These are phyloP conservation scores for Trypanosoma theileri DNA, from an alignment of 208 protist species.

Conservation along the genomic window DNA sequence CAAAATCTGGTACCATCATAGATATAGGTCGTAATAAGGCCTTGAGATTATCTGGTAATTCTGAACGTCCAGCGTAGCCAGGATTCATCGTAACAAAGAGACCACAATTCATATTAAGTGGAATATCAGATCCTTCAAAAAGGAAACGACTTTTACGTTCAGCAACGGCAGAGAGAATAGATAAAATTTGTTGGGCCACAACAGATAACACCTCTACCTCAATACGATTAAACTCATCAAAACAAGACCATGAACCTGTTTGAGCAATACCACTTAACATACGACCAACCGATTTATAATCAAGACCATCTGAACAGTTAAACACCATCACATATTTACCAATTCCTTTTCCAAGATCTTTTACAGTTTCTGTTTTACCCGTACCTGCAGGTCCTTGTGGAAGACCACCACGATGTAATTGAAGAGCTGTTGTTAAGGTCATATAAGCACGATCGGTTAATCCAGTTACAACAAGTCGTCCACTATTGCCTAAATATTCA, in stretches of 20 bases:
- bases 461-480: slow-evolving; percentile 97
- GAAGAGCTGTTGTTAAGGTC: slow-evolving; percentile 97
- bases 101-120: slow-evolving; percentile 95
- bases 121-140: slow-evolving; percentile 95
- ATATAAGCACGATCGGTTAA: slow-evolving; percentile 98
- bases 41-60: slow-evolving; percentile 99
- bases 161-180: slow-evolving; percentile 90
- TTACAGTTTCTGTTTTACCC: slow-evolving; percentile 99
- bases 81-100: slow-evolving; percentile 99
- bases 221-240: slow-evolving; percentile 99
- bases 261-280: slow-evolving; percentile 97
- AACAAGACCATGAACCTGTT: slow-evolving; percentile 98
- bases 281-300: slow-evolving; percentile 95
- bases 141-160: slow-evolving; percentile 83
- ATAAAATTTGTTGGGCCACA: slow-evolving; percentile 97
- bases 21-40: slow-evolving; percentile 97
- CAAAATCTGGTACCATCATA: slow-evolving; percentile 98
- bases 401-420: slow-evolving; percentile 92
- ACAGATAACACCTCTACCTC: slow-evolving; percentile 98
- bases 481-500: slow-evolving; percentile 97
- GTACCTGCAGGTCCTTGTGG: slow-evolving; percentile 97
- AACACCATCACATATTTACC: slow-evolving; percentile 98
- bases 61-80: slow-evolving; percentile 97
- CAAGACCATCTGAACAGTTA: slow-evolving; percentile 98
- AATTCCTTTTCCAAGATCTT: slow-evolving; percentile 97